Conservation (phyloP, 1,139 yeast genomes). For the Chernovozyma sophiae-reginae region DNA sequence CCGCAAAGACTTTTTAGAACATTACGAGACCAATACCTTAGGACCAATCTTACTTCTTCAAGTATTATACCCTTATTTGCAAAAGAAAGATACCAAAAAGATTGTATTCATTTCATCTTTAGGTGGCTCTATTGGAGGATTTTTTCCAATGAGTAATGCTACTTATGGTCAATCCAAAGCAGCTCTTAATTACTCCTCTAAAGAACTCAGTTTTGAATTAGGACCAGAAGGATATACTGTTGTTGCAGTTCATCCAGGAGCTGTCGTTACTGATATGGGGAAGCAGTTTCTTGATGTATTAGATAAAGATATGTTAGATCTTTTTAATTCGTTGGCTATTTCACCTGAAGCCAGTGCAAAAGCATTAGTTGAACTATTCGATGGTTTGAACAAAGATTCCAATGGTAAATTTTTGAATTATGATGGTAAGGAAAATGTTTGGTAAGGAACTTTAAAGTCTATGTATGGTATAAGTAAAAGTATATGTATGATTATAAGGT, state of each 20-base stretch:
- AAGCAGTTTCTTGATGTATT: not conserved
- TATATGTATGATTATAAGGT: too few species aligned
- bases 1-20: conserved; percentile 14
- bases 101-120: conserved; percentile 21
- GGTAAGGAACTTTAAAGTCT: too few species aligned
- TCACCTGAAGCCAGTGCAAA: conserved; percentile 11
- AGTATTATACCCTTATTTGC: conserved; percentile 21
- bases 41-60: conserved; percentile 29
- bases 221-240: conserved; percentile 18
- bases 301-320: not conserved
- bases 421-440: conserved; percentile 12
- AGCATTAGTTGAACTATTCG: conserved; percentile 2
- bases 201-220: conserved; percentile 8
- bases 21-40: conserved; percentile 22
- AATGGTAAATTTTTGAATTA: conserved; percentile 10
- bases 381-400: conserved; percentile 2
- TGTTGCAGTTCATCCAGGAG: conserved; percentile 28
- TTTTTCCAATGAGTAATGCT: conserved; percentile 7
- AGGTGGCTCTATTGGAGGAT: conserved; percentile 17
- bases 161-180: conserved; percentile 21
- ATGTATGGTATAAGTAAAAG: too few species aligned
- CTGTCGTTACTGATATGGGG: conserved; percentile 22
- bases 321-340: conserved; percentile 5
- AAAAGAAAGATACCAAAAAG: conserved; percentile 17
- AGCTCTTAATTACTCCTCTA: conserved; percentile 12